These are phyloP conservation scores for Fusarium globosum DNA, from an alignment of 2,329 filamentous ascomycete species.

Conservation along the genomic window DNA sequence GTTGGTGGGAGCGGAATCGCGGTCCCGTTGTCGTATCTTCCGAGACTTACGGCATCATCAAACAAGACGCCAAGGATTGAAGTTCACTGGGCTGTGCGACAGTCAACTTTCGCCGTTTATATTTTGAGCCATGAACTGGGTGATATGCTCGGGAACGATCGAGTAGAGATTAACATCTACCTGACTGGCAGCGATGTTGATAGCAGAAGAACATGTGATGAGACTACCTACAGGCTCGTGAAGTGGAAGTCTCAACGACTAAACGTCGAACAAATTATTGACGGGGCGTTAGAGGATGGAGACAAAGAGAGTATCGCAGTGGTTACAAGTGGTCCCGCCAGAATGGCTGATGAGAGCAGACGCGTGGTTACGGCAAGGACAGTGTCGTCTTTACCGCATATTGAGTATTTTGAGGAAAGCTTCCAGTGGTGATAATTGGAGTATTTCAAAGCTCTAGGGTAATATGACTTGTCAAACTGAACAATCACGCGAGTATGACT, in stretches of 20 bases:
- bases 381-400: background rate
- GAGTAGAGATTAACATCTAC: background rate
- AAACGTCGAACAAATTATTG: background rate
- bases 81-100: slow-evolving; percentile 17
- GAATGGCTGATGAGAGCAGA: slow-evolving; percentile 20
- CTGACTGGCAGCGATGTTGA: background rate
- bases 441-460: too few relatives aligned
- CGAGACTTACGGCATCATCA: background rate
- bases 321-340: slow-evolving; percentile 13
- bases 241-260: background rate
- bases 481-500: too few relatives aligned
- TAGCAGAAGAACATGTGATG: background rate
- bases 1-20: slow-evolving; percentile 19
- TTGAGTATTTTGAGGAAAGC: slow-evolving; percentile 24
- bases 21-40: slow-evolving; percentile 1
- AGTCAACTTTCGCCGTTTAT: background rate
- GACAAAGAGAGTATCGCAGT: background rate
- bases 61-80: background rate
- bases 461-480: too few relatives aligned
- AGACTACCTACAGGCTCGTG: background rate
- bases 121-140: background rate
- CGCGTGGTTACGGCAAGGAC: background rate
- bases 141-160: background rate
- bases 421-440: slow-evolving; percentile 3
- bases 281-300: background rate